These are phyloP conservation scores for Picochlorum sp. DNA, from an alignment of 139 green algal species.

Conservation along the genomic window DNA sequence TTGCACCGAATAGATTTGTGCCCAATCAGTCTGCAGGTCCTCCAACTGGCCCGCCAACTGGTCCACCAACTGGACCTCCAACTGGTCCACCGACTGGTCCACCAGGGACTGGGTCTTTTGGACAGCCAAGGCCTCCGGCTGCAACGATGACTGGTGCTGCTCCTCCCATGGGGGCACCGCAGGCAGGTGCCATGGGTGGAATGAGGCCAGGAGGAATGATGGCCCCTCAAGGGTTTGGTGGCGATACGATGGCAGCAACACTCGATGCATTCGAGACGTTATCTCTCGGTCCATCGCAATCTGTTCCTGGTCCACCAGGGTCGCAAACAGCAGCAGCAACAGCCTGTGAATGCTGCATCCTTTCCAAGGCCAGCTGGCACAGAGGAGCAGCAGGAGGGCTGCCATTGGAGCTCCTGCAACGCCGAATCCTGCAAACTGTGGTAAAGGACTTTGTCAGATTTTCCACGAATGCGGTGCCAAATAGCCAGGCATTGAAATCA, in stretches of 20 bases:
- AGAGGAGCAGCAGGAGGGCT: slow-evolving; percentile 9
- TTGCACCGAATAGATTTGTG: neutral
- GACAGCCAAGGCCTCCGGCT: no score
- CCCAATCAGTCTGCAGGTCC: no score
- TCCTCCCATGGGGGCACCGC: no score
- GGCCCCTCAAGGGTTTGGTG: neutral
- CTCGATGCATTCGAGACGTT: slow-evolving; percentile 75
- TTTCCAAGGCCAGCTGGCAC: slow-evolving; percentile 63
- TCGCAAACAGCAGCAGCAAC: slow-evolving; percentile 32
- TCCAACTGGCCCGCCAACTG: no score
- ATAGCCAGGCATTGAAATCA: slow-evolving; percentile 43
- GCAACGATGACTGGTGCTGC: no score
- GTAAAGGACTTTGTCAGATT: slow-evolving; percentile 75
- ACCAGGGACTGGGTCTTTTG: no score
- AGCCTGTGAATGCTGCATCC: slow-evolving; percentile 36
- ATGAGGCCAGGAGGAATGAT: neutral
- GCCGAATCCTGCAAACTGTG: slow-evolving; percentile 49
- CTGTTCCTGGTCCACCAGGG: slow-evolving; percentile 11
- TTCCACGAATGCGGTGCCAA: slow-evolving; percentile 70
- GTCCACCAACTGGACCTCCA: no score
- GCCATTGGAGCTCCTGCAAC: slow-evolving; percentile 30
- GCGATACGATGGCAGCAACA: slow-evolving; percentile 16
- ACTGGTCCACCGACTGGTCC: no score
- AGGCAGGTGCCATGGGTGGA: slow-evolving; percentile 3
- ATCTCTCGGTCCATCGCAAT: slow-evolving; percentile 36